Evolutionary conservation across 441 rosid species (phyloP).

Genomic region (Jatropha podagrica): DNA sequence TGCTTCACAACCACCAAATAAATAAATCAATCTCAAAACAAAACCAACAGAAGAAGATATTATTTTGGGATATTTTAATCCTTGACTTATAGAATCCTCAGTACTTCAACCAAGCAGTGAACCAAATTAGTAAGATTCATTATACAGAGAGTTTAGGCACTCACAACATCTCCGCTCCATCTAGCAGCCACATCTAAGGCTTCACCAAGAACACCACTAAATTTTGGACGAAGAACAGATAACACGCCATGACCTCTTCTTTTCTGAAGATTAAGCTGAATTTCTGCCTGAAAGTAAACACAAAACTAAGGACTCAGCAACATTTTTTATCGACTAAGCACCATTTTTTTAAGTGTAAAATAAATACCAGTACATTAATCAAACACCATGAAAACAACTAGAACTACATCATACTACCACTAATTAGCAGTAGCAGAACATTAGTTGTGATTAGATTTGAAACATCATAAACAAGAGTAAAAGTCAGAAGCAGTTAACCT

Average conservation of each 20-base stretch:
- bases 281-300: slow-evolving; percentile 76
- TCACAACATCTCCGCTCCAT: slow-evolving; percentile 99
- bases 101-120: slow-evolving; percentile 21
- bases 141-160: slow-evolving; percentile 35
- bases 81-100: neutral
- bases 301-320: slow-evolving; percentile 25
- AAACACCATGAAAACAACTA: slow-evolving; percentile 15
- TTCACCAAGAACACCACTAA: slow-evolving; percentile 98
- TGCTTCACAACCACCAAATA: too few relatives aligned
- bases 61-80: neutral
- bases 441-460: slow-evolving; percentile 14
- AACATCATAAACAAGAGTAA: neutral
- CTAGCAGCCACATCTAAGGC: slow-evolving; percentile 94
- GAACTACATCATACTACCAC: slow-evolving; percentile 11
- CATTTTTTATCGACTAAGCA: slow-evolving; percentile 2
- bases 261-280: slow-evolving; percentile 96
- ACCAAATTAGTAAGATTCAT: slow-evolving; percentile 14
- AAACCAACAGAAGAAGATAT: neutral
- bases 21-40: neutral
- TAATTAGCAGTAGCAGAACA: slow-evolving; percentile 12
- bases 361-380: neutral
- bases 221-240: slow-evolving; percentile 91
- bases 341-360: neutral
- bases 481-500: neutral
- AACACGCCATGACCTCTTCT: slow-evolving; percentile 94